Percentiles rank a stretch among this genome's conserved stretches.
These are phyloP conservation scores for Sphagnurus paluster DNA, from an alignment of 1,284 basidiomycete species.

Conservation along the genomic window DNA sequence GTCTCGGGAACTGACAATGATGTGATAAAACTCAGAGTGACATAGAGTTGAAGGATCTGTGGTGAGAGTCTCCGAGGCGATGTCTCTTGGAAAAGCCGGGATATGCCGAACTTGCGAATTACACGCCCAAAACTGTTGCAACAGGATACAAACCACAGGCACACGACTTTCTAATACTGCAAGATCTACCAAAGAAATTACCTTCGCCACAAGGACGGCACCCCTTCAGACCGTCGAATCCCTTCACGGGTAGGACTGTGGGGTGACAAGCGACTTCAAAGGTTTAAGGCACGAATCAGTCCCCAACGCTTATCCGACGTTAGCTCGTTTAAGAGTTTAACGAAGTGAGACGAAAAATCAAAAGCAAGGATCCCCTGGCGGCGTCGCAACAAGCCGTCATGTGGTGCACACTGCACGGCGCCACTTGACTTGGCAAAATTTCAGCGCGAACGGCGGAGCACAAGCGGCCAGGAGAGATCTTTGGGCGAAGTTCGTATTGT, in stretches of 20 bases:
- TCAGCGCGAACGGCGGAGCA: background rate
- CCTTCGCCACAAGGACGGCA: background rate
- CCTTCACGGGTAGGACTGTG: conserved; percentile 8
- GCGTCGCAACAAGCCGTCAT: conserved; percentile 10
- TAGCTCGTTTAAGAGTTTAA: no score
- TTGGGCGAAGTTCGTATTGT: no score
- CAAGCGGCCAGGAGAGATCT: no score
- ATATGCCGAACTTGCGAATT: conserved; percentile 1
- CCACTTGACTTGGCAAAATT: conserved; percentile 2
- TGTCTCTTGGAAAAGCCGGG: conserved; percentile 6
- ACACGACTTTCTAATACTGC: no score
- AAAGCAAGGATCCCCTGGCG: background rate
- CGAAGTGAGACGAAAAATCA: background rate
- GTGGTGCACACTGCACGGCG: conserved; percentile 11
- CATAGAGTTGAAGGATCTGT: background rate
- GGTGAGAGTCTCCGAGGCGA: conserved; percentile 8
- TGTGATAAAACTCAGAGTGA: conserved; percentile 7
- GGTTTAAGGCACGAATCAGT: conserved; percentile 4
- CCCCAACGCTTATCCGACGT: conserved; percentile 1
- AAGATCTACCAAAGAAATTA: no score
- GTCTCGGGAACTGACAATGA: conserved; percentile 16
- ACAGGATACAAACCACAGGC: no score
- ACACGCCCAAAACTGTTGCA: background rate
- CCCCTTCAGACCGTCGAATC: background rate
- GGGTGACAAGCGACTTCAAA: conserved; percentile 10